Conservation (phyloP, 139 green algal species). For the Edaphochlamys debaryana region DNA sequence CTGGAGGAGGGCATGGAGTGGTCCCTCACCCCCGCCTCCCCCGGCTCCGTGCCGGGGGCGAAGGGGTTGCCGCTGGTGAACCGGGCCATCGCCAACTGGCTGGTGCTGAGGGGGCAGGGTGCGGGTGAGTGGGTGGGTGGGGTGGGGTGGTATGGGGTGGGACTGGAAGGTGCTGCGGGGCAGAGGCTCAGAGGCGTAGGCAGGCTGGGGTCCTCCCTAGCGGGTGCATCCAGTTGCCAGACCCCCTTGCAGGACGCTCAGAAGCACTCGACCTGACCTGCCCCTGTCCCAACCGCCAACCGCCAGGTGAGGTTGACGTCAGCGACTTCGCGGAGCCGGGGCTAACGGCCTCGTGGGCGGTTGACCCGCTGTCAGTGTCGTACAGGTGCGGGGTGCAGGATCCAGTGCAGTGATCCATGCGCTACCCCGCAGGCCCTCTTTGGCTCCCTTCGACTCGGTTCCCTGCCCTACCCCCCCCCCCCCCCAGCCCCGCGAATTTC, state of each 20-base stretch:
- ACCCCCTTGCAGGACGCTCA: too few species aligned
- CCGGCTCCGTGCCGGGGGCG: neutral
- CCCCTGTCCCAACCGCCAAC: neutral
- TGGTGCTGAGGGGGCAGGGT: slow-evolving; percentile 67
- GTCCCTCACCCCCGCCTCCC: slow-evolving; percentile 35
- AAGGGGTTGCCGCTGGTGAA: slow-evolving; percentile 28
- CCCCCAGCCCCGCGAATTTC: slow-evolving; percentile 38
- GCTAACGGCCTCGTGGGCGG: slow-evolving; percentile 43
- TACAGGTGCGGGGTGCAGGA: too few species aligned
- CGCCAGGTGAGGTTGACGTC: slow-evolving; percentile 46
- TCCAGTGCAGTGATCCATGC: too few species aligned
- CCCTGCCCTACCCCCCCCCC: too few species aligned
- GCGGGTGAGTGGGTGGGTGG: slow-evolving; percentile 32
- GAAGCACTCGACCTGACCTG: neutral
- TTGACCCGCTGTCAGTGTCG: slow-evolving; percentile 64
- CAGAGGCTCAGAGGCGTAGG: too few species aligned
- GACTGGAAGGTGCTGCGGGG: too few species aligned
- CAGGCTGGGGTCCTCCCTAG: too few species aligned
- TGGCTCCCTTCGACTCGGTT: too few species aligned
- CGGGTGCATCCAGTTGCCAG: too few species aligned
- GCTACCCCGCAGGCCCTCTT: too few species aligned
- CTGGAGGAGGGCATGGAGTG: slow-evolving; percentile 72
- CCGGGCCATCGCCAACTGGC: slow-evolving; percentile 60
- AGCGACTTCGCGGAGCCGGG: slow-evolving; percentile 63
- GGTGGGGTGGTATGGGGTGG: too few species aligned